phyloP scores from a whole-genome alignment of 441 rosid genomes.

The Bocquillonia castaneifolia region DNA sequence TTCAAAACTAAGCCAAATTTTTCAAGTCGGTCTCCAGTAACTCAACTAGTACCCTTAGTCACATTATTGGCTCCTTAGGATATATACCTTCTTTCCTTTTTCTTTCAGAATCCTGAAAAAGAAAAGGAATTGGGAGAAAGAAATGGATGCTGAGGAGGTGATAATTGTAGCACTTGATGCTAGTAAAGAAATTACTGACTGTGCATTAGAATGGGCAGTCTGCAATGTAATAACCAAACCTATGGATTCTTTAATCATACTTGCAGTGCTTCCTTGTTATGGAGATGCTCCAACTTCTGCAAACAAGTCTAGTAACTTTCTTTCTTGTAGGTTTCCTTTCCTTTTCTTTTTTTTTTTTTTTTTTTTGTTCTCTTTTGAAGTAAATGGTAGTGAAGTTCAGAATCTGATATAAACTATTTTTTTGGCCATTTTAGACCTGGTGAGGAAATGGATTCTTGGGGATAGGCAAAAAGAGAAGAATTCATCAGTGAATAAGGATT shows the following conservation, averaged over 20 bases:
- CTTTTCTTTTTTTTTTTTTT: no score
- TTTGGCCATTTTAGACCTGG: constrained; percentile 16
- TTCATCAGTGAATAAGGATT: not conserved
- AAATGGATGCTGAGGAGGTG: constrained; percentile 32
- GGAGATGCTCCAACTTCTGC: not conserved
- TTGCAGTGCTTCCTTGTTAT: constrained; percentile 35
- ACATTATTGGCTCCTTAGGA: not conserved
- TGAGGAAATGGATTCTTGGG: constrained; percentile 17
- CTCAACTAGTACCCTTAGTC: no score
- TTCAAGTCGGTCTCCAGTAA: no score
- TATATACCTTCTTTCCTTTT: not conserved
- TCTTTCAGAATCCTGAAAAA: not conserved
- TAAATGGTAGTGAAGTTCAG: not conserved
- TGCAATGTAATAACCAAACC: constrained; percentile 23
- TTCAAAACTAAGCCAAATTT: no score
- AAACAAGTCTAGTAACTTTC: not conserved
- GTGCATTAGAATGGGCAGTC: constrained; percentile 37
- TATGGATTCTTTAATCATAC: constrained; percentile 27
- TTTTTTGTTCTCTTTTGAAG: not conserved
- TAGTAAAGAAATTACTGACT: constrained; percentile 32
- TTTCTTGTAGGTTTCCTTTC: constrained; percentile 23
- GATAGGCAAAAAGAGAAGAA: constrained; percentile 2
- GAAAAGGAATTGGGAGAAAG: not conserved
- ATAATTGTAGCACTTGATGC: constrained; percentile 41
- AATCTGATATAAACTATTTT: not conserved